A percentile compares a stretch with the other conserved stretches of the same genome.
phyloP scores from a whole-genome alignment of 768 basidiomycete genomes.

The Boletus vinaceobasis region DNA sequence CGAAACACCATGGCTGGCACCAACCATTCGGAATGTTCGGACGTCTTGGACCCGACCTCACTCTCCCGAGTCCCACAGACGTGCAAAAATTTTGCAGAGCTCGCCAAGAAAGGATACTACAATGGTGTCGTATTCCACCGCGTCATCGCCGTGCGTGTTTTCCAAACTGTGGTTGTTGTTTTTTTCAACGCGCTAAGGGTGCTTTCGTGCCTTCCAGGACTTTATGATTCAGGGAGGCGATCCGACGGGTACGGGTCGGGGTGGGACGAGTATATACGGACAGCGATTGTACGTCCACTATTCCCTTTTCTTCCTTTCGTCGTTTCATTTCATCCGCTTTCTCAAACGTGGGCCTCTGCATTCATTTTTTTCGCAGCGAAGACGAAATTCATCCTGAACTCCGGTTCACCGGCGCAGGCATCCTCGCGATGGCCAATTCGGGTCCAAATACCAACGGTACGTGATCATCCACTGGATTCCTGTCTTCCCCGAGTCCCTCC shows the following conservation, averaged over 20 bases:
- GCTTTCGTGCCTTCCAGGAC: slow-evolving; percentile 47
- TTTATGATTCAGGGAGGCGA: slow-evolving; percentile 98
- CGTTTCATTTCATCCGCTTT: no score
- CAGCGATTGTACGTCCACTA: slow-evolving; percentile 67
- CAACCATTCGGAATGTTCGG: not conserved
- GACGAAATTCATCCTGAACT: slow-evolving; percentile 91
- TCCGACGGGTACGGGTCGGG: slow-evolving; percentile 92
- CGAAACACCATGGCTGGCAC: not conserved
- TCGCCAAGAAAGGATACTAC: slow-evolving; percentile 91
- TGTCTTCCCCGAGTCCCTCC: not conserved
- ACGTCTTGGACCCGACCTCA: not conserved
- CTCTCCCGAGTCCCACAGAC: slow-evolving; percentile 50
- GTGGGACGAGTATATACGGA: slow-evolving; percentile 86
- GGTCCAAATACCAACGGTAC: slow-evolving; percentile 87
- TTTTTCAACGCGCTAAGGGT: not conserved
- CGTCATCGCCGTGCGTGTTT: slow-evolving; percentile 66
- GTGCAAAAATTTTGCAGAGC: slow-evolving; percentile 91
- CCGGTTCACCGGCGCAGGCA: slow-evolving; percentile 93
- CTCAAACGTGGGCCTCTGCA: not conserved
- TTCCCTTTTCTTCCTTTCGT: not conserved
- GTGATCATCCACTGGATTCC: not conserved
- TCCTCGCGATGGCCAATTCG: slow-evolving; percentile 96
- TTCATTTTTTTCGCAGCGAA: slow-evolving; percentile 46
- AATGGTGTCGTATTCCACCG: slow-evolving; percentile 89
- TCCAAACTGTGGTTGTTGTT: not conserved